A percentile compares a stretch with the other conserved stretches of the same genome.
phyloP scores from a whole-genome alignment of 2,329 filamentous ascomycete species.

The Penicillium sp. region DNA sequence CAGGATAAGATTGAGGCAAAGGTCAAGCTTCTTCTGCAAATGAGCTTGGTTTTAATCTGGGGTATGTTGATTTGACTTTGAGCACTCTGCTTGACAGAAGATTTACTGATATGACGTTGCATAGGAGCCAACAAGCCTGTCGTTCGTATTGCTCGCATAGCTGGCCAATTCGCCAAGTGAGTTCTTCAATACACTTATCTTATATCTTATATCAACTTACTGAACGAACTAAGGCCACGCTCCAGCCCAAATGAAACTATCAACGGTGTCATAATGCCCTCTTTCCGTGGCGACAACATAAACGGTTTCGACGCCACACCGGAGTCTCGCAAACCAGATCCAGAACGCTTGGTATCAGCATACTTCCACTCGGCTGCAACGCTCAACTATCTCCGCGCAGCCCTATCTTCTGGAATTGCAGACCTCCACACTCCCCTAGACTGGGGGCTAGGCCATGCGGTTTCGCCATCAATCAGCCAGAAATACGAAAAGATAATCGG shows the following conservation, averaged over 20 bases:
- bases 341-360: conserved; percentile 76
- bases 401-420: conserved; percentile 81
- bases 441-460: conserved; percentile 91
- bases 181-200: neutral
- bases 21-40: conserved; percentile 93
- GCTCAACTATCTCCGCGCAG: conserved; percentile 83
- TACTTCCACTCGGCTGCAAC: conserved; percentile 96
- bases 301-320: conserved; percentile 70
- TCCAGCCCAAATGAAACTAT: conserved; percentile 82
- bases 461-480: conserved; percentile 73
- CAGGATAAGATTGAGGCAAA: conserved; percentile 88
- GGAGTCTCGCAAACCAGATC: conserved; percentile 75
- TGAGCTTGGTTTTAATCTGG: conserved; percentile 95
- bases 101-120: neutral
- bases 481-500: conserved; percentile 83
- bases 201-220: neutral
- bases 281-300: conserved; percentile 91
- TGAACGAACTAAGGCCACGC: conserved; percentile 52
- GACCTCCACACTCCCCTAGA: conserved; percentile 91
- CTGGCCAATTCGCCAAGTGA: conserved; percentile 89
- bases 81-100: neutral
- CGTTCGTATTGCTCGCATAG: conserved; percentile 91
- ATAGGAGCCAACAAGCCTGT: conserved; percentile 66
- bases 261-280: conserved; percentile 75
- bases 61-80: conserved; percentile 45